phyloP scores from a whole-genome alignment of 2,329 filamentous ascomycete genomes.

The Aspergillus pseudoviridinutans region DNA sequence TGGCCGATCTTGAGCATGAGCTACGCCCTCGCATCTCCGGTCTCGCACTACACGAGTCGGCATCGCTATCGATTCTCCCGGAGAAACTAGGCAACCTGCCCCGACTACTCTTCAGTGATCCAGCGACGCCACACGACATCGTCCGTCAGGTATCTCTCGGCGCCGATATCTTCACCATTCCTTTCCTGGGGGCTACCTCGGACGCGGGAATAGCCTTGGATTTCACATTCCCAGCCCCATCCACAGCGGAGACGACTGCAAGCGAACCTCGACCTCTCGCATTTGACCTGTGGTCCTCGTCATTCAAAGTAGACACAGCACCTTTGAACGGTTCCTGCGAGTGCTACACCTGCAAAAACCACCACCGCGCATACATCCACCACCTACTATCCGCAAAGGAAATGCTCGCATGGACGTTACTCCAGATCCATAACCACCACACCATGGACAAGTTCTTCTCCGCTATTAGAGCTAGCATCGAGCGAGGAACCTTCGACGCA shows the following conservation, averaged over 20 bases:
- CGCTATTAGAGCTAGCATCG: conserved; percentile 63
- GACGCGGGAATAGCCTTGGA: conserved; percentile 81
- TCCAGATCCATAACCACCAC: conserved; percentile 88
- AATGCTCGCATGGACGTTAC: conserved; percentile 91
- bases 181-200: conserved; percentile 69
- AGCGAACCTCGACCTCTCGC: conserved; percentile 54
- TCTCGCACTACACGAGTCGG: conserved; percentile 74
- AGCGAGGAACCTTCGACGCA: conserved; percentile 50
- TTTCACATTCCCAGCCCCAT: conserved; percentile 64
- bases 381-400: conserved; percentile 87
- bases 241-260: background rate
- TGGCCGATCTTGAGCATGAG: conserved; percentile 67
- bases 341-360: conserved; percentile 79
- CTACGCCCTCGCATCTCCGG: conserved; percentile 56
- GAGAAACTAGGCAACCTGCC: conserved; percentile 60
- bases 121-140: conserved; percentile 69
- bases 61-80: conserved; percentile 65
- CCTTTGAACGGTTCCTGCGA: conserved; percentile 63
- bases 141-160: conserved; percentile 72
- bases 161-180: conserved; percentile 72
- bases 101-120: conserved; percentile 68
- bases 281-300: conserved; percentile 68
- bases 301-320: conserved; percentile 57
- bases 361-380: conserved; percentile 82
- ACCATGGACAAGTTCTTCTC: conserved; percentile 70